Evolutionary conservation across 345 rosid genomes (phyloP), one percentile per base, ranked within the genome.

Genomic region (Melastoma malabathricum): DNA sequence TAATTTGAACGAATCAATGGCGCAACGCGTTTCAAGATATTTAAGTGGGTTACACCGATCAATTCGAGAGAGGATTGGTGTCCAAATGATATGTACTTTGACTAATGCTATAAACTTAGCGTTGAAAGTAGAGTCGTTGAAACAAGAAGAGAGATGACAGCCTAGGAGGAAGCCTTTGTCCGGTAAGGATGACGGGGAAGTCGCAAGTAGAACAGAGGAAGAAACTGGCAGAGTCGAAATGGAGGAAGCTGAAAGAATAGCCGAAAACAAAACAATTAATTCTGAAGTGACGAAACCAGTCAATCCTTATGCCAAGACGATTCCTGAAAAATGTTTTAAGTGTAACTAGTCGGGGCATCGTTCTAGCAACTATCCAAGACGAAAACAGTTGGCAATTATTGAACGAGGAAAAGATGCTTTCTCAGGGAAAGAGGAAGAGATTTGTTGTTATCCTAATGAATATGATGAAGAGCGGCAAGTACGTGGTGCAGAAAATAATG

Each of bases 241-340:
- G 52, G 5, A 23, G 10, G 19, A 0, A 6, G n/a, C 34, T 5
- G 2, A 0, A 0, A 10, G 15, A 12, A 16, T 22, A 6, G 16
- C 25, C 25, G 25, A 0, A 3, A 0, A 23, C 0, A 17, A 23
- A 23, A 1, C 0, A 0, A 2, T 22, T 0, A 0, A 0, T 14
- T 2, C 5, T 20, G 15, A 23, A 49, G 15, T 0, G 0, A 0
- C 7, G 10, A 22, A 0, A 22, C 25, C 25, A 4, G 25, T 22
- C 25, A 22, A 22, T 22, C 25, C 25, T 22, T 22, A 22, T 22
- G 25, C 25, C 25, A 22, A 22, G 4, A 2, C 25, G 25, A 22
- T 22, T 22, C 25, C 25, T 22, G 25, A 4, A 22, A 22, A 22
- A 22, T 22, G 25, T 22, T 22, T 22, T 22, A 22, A 22, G 4